Percentiles rank a stretch among this genome's conserved stretches.
These are phyloP conservation scores for Epichloe elymi DNA, from an alignment of 2,329 filamentous ascomycete genomes.

Conservation along the genomic window DNA sequence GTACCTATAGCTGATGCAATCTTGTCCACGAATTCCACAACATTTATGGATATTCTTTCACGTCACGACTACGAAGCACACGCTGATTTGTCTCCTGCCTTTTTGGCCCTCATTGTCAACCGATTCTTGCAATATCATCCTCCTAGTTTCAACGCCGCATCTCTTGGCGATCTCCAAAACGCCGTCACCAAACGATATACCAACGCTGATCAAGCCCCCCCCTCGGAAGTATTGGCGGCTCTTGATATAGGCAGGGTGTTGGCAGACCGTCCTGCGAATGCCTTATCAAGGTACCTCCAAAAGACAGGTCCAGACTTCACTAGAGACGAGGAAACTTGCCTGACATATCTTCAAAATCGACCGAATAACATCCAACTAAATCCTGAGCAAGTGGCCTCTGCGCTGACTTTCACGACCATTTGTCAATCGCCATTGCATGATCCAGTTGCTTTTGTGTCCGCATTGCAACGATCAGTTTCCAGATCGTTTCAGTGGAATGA, in stretches of 20 bases:
- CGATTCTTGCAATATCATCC: conserved; percentile 79
- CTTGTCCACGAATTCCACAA: conserved; percentile 62
- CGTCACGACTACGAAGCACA: conserved; percentile 49
- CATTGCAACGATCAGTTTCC: conserved; percentile 48
- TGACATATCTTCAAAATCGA: conserved; percentile 38
- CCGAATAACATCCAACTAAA: conserved; percentile 48
- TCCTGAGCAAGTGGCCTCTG: conserved; percentile 71
- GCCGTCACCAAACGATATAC: conserved; percentile 58
- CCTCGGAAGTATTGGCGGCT: conserved; percentile 59
- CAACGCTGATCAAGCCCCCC: conserved; percentile 48
- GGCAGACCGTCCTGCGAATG: conserved; percentile 41
- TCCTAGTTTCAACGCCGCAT: conserved; percentile 68
- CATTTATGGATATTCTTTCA: conserved; percentile 66
- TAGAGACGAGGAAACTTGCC: conserved; percentile 55
- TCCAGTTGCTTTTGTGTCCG: conserved; percentile 43
- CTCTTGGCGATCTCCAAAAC: conserved; percentile 54
- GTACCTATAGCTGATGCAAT: conserved; percentile 65
- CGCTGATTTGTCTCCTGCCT: conserved; percentile 51
- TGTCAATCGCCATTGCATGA: conserved; percentile 43
- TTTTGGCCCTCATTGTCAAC: conserved; percentile 71
- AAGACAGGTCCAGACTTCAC: conserved; percentile 64
- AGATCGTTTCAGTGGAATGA: conserved; percentile 55
- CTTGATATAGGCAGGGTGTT: conserved; percentile 57
- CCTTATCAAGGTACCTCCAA: conserved; percentile 56
- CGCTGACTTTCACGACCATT: conserved; percentile 54